phyloP scores from a whole-genome alignment of 768 basidiomycete genomes.

The Hericium alpestre region DNA sequence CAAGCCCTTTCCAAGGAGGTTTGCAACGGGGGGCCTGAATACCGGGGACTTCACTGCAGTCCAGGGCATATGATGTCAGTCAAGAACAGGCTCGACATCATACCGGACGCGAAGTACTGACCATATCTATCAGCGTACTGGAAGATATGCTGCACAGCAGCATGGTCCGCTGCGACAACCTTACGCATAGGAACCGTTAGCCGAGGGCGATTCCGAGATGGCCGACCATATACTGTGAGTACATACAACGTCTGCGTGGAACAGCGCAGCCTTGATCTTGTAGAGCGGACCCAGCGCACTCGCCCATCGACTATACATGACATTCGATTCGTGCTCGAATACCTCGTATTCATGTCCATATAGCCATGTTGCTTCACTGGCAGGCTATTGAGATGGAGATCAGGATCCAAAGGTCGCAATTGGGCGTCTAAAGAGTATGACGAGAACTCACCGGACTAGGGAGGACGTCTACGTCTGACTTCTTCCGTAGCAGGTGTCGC shows the following conservation, averaged over 20 bases:
- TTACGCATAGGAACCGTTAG: constrained; percentile 1
- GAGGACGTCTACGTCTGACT: constrained; percentile 11
- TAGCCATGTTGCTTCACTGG: neutral
- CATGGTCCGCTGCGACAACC: constrained; percentile 27
- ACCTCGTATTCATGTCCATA: constrained; percentile 29
- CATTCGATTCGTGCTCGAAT: constrained; percentile 23
- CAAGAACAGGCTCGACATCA: neutral
- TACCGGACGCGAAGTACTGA: constrained; percentile 3
- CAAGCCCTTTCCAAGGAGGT: constrained; percentile 20
- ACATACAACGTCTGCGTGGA: constrained; percentile 28
- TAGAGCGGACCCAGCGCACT: constrained; percentile 23
- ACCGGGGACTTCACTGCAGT: constrained; percentile 18
- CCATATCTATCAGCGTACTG: constrained; percentile 25
- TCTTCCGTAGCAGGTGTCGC: neutral
- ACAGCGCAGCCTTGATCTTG: constrained; percentile 28
- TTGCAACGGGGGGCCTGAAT: constrained; percentile 17
- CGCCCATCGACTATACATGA: constrained; percentile 26
- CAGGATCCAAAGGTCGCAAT: neutral
- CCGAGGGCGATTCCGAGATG: neutral
- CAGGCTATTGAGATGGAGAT: neutral
- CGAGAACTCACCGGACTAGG: constrained; percentile 10
- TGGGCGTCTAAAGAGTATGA: neutral
- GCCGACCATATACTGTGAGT: neutral
- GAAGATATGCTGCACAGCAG: constrained; percentile 29
- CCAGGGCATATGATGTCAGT: constrained; percentile 1